These are phyloP conservation scores for Mariannaea sp. DNA, from an alignment of 2,329 filamentous ascomycete species.

Conservation along the genomic window DNA sequence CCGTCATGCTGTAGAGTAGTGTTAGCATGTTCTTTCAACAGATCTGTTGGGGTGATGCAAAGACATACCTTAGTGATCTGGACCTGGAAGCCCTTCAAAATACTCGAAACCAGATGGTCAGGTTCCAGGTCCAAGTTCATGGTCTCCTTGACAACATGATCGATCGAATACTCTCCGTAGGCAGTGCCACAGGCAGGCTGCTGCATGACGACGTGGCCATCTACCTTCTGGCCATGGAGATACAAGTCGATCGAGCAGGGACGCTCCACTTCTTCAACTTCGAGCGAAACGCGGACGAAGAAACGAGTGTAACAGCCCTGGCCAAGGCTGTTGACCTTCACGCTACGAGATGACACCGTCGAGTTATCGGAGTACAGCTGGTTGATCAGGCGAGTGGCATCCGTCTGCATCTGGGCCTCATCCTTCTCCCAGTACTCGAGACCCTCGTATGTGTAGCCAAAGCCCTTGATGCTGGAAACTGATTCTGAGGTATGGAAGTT, in stretches of 20 bases:
- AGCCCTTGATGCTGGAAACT: conserved; percentile 40
- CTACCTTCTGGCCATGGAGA: conserved; percentile 40
- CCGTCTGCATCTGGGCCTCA: conserved; percentile 36
- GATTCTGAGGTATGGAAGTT: conserved; percentile 50
- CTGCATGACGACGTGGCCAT: conserved; percentile 44
- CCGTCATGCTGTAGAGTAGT: conserved; percentile 40
- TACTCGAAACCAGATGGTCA: conserved; percentile 33
- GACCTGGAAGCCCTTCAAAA: conserved; percentile 39
- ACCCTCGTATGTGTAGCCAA: conserved; percentile 49
- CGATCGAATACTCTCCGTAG: conserved; percentile 46
- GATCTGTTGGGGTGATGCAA: no score
- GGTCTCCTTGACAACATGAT: conserved; percentile 72
- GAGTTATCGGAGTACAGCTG: conserved; percentile 35
- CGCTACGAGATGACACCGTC: conserved; percentile 5
- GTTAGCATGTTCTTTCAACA: no score
- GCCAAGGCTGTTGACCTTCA: conserved; percentile 17
- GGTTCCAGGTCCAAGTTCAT: conserved; percentile 24
- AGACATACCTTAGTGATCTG: conserved; percentile 42
- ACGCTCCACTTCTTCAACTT: conserved; percentile 43
- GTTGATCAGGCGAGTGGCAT: conserved; percentile 43
- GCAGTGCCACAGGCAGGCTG: conserved; percentile 41
- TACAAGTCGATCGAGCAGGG: conserved; percentile 45
- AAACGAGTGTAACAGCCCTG: conserved; percentile 37
- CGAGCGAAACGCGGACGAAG: conserved; percentile 43
- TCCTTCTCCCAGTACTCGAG: conserved; percentile 44